A percentile compares a stretch with the other conserved stretches of the same genome.
Conservation (phyloP, 2,329 filamentous ascomycete species). For the Plectosphaerella sp. region DNA sequence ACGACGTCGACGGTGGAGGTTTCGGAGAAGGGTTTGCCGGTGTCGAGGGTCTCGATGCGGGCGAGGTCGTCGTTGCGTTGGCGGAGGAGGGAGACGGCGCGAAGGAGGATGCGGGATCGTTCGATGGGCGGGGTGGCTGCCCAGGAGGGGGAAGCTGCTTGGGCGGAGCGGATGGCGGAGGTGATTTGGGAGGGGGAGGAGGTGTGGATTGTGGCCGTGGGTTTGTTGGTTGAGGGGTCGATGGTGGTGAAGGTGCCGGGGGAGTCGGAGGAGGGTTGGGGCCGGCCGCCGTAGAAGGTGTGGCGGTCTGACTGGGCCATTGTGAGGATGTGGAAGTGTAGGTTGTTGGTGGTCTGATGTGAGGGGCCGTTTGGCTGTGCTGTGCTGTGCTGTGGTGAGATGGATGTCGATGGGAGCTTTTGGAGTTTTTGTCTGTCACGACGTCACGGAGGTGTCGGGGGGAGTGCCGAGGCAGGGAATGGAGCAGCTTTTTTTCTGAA, state of each 20-base stretch:
- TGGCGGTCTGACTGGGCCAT: constrained; percentile 28
- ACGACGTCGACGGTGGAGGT: constrained; percentile 79
- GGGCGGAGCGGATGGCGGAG: constrained; percentile 65
- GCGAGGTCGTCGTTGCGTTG: constrained; percentile 76
- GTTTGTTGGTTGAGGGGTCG: constrained; percentile 66
- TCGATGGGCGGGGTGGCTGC: constrained; percentile 69
- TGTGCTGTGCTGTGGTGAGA: background rate
- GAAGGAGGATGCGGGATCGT: constrained; percentile 73
- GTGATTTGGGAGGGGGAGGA: constrained; percentile 66
- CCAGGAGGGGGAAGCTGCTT: constrained; percentile 70
- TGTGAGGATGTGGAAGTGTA: background rate
- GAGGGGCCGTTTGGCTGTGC: too few relatives aligned
- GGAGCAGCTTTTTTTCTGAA: too few relatives aligned
- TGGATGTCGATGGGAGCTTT: background rate
- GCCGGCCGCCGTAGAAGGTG: constrained; percentile 71
- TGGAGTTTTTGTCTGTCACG: too few relatives aligned
- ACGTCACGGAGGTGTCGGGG: too few relatives aligned
- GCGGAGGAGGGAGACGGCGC: constrained; percentile 69
- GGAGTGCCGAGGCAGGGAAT: too few relatives aligned
- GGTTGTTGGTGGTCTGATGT: too few relatives aligned
- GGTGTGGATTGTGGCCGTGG: constrained; percentile 67
- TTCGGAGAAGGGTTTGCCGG: constrained; percentile 80
- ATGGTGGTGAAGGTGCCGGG: constrained; percentile 65
- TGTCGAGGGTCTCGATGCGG: constrained; percentile 75
- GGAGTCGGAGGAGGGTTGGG: constrained; percentile 55